Evolutionary conservation across 2,329 filamentous ascomycete species (phyloP).

Genomic region (Rhinocladiella similis): DNA sequence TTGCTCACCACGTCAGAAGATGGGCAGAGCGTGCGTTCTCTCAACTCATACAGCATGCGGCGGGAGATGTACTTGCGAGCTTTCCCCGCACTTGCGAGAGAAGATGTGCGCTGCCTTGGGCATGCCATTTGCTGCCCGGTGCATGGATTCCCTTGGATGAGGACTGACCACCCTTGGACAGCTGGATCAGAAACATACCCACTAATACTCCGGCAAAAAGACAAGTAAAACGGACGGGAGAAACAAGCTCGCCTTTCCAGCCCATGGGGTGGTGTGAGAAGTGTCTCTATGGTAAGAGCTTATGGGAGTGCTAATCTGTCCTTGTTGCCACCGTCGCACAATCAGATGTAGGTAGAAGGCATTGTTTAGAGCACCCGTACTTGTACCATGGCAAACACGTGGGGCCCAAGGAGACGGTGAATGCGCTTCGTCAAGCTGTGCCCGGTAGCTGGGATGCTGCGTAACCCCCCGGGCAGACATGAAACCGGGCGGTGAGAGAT

Average conservation of each 20-base stretch:
- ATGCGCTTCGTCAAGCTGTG: not conserved
- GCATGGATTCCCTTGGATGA: not conserved
- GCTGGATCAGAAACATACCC: not conserved
- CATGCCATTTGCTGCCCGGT: not conserved
- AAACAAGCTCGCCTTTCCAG: not conserved
- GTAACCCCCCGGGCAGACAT: not conserved
- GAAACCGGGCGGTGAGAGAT: slow-evolving; percentile 1
- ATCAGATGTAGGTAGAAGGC: too few species aligned
- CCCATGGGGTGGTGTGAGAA: too few species aligned
- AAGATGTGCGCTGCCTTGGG: not conserved
- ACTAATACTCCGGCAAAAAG: not conserved
- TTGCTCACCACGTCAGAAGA: not conserved
- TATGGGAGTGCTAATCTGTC: too few species aligned
- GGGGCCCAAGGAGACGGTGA: slow-evolving; percentile 11
- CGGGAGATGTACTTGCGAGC: not conserved
- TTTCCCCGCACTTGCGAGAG: not conserved
- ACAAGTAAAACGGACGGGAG: not conserved
- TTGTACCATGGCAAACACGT: slow-evolving; percentile 2
- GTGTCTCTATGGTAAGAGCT: too few species aligned
- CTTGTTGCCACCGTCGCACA: too few species aligned
- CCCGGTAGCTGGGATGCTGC: not conserved
- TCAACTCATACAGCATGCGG: not conserved
- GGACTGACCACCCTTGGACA: not conserved
- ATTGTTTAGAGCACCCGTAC: too few species aligned
- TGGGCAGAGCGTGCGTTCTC: not conserved